Percentiles rank a stretch among this genome's conserved stretches.
Conservation (phyloP, 2,329 filamentous ascomycete genomes). For the Sordariomycetes sp. region DNA sequence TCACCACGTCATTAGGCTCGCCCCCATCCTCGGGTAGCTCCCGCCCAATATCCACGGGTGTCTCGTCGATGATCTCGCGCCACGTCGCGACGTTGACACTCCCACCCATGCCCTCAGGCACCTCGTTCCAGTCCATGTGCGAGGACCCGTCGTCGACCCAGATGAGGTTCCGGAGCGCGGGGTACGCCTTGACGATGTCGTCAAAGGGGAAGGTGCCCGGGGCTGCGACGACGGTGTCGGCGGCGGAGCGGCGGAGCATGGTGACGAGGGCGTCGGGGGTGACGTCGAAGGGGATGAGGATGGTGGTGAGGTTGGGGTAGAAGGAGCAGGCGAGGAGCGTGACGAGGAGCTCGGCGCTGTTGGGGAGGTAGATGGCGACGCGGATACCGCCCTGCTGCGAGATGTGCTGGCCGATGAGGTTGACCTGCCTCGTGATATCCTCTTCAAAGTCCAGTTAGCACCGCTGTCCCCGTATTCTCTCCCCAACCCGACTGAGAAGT, state of each 20-base stretch:
- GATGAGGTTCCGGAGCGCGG: slow-evolving; percentile 62
- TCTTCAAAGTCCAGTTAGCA: slow-evolving; percentile 23
- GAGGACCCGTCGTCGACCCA: slow-evolving; percentile 88
- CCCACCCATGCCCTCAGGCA: slow-evolving; percentile 63
- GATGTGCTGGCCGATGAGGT: slow-evolving; percentile 68
- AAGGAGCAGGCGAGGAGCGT: slow-evolving; percentile 82
- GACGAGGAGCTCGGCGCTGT: slow-evolving; percentile 78
- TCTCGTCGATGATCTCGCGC: slow-evolving; percentile 75
- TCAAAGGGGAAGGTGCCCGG: slow-evolving; percentile 81
- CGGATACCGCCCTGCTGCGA: slow-evolving; percentile 58
- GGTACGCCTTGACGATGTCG: slow-evolving; percentile 53
- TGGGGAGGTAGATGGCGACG: slow-evolving; percentile 83
- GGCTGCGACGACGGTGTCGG: slow-evolving; percentile 71
- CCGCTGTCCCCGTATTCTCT: background rate
- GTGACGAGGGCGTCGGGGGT: slow-evolving; percentile 53
- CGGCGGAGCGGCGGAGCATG: slow-evolving; percentile 59
- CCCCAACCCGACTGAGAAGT: background rate
- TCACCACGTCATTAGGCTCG: slow-evolving; percentile 41
- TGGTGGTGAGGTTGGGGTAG: slow-evolving; percentile 64
- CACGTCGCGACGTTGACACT: slow-evolving; percentile 77
- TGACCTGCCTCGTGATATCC: slow-evolving; percentile 74
- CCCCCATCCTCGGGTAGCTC: slow-evolving; percentile 50
- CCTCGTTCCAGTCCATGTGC: slow-evolving; percentile 92
- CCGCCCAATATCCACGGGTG: slow-evolving; percentile 38
- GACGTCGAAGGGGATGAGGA: slow-evolving; percentile 75